phyloP scores from a whole-genome alignment of 345 rosid genomes.

The Chamaenerion angustifolium region DNA sequence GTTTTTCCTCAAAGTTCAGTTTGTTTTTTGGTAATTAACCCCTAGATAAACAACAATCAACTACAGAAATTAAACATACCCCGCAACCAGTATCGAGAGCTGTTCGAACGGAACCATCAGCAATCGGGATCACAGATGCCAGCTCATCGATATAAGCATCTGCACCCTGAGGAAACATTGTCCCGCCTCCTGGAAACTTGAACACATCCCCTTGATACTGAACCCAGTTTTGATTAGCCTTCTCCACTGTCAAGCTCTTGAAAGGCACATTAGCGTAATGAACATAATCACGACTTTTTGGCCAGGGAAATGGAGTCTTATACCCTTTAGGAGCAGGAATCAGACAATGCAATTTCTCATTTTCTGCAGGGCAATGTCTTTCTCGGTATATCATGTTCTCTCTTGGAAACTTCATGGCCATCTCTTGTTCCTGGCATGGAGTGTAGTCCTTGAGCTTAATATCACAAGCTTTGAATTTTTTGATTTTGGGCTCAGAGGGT shows the following conservation, averaged over 20 bases:
- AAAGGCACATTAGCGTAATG: constrained; percentile 87
- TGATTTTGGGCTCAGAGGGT: constrained; percentile 35
- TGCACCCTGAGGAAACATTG: constrained; percentile 98
- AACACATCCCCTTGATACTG: constrained; percentile 78
- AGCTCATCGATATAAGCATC: constrained; percentile 89
- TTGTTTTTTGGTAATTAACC: too few species aligned
- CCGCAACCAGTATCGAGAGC: constrained; percentile 98
- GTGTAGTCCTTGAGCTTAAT: constrained; percentile 67
- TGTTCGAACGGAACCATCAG: constrained; percentile 80
- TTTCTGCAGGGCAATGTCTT: constrained; percentile 81
- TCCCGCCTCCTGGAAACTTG: constrained; percentile 97
- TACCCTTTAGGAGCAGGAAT: constrained; percentile 92
- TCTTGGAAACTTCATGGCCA: constrained; percentile 86
- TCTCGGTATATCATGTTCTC: constrained; percentile 90
- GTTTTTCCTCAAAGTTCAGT: too few species aligned
- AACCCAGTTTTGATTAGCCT: constrained; percentile 92
- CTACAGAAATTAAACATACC: constrained; percentile 25
- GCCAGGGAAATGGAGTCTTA: constrained; percentile 87
- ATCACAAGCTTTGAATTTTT: constrained; percentile 63
- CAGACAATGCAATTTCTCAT: constrained; percentile 74
- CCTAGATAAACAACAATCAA: too few species aligned
- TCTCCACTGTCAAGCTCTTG: constrained; percentile 76
- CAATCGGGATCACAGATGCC: constrained; percentile 76
- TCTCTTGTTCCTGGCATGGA: constrained; percentile 91
- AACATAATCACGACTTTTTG: constrained; percentile 84